These are phyloP conservation scores for Pseudogymnoascus sp. DNA, from an alignment of 2,329 filamentous ascomycete species.

Conservation along the genomic window DNA sequence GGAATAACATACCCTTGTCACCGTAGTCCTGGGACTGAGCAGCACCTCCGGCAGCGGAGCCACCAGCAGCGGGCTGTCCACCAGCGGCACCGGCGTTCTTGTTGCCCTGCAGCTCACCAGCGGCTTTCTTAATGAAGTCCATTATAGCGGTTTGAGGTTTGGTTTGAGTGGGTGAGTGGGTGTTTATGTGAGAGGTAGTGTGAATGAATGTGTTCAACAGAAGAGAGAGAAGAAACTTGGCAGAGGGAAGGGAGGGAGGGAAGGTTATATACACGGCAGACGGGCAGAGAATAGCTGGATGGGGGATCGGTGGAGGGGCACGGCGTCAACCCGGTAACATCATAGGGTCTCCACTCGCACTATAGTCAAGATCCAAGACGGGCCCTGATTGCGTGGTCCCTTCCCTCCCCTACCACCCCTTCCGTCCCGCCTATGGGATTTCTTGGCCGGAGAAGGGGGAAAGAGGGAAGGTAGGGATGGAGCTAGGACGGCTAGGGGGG, in stretches of 20 bases:
- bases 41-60: not conserved
- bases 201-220: too few relatives aligned
- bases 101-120: constrained; percentile 11
- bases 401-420: not conserved
- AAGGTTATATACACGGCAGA: not conserved
- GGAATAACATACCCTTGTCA: constrained; percentile 38
- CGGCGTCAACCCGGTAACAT: not conserved
- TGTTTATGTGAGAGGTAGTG: not conserved
- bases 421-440: not conserved
- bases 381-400: not conserved
- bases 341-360: not conserved
- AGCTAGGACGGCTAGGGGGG: not conserved
- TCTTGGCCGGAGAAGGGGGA: not conserved
- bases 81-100: not conserved
- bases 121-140: constrained; percentile 28
- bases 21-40: constrained; percentile 37
- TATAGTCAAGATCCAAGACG: too few relatives aligned
- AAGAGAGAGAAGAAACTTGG: not conserved
- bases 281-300: not conserved
- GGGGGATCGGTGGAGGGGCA: not conserved
- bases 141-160: constrained; percentile 17
- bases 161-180: not conserved
- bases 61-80: not conserved
- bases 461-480: not conserved
- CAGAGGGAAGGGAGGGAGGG: not conserved